phyloP scores from a whole-genome alignment of 345 rosid genomes.

The Iberis pinnata region DNA sequence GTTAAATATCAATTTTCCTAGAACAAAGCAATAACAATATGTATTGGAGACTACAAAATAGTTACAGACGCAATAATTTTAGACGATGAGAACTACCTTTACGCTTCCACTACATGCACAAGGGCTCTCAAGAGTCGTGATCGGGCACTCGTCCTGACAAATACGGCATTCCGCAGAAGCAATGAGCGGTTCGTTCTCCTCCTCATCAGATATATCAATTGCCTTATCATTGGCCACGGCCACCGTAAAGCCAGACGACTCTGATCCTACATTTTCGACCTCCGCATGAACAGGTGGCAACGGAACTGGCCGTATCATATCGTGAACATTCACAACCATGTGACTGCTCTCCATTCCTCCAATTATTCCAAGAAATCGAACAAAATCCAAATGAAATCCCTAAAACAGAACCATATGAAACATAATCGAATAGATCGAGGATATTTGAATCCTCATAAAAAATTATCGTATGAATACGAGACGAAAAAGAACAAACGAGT shows the following conservation, averaged over 20 bases:
- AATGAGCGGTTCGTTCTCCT: slow-evolving; percentile 59
- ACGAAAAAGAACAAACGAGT: background rate
- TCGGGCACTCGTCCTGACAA: slow-evolving; percentile 83
- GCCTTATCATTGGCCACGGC: slow-evolving; percentile 23
- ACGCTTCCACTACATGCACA: slow-evolving; percentile 88
- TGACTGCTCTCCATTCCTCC: slow-evolving; percentile 39
- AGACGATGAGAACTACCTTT: slow-evolving; percentile 41
- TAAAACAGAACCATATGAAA: background rate
- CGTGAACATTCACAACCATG: slow-evolving; percentile 58
- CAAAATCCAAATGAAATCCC: slow-evolving; percentile 11
- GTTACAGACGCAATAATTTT: no score
- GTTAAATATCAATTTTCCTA: no score
- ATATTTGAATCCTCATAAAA: background rate
- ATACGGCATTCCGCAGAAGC: slow-evolving; percentile 75
- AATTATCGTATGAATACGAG: background rate
- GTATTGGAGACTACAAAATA: no score
- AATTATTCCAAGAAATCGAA: no score
- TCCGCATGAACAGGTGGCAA: no score
- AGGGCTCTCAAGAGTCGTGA: slow-evolving; percentile 67
- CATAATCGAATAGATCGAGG: background rate
- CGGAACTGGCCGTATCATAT: slow-evolving; percentile 37
- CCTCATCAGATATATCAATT: slow-evolving; percentile 25
- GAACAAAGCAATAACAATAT: no score
- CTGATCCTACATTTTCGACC: slow-evolving; percentile 22
- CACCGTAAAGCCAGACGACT: no score